Evolutionary conservation across 805 yeast genomes (phyloP), one percentile per base, ranked within the genome.

Genomic region (Cyberlindnera amylophila): DNA sequence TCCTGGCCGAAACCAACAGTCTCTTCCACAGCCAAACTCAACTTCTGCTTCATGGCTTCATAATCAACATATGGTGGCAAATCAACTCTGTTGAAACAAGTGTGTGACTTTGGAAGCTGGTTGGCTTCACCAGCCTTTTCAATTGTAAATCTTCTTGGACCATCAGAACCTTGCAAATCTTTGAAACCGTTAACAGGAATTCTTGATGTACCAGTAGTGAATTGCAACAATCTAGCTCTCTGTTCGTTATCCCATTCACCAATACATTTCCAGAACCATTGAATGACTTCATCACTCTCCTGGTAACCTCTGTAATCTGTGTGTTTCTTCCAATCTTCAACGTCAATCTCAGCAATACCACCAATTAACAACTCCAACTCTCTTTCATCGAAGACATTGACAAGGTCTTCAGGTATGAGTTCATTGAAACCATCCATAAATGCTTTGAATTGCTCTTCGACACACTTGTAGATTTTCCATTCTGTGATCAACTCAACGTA

Each of bases 1-100:
- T 93, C 99, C 70, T 93, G 98, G 46, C 99, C 99, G 63, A 93
- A 93, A 37, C 99, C 99, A 62, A 93, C 93, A 13, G 99, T 93
- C 69, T 93, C 98, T 66, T 93, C 99, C 31, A 93, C 98, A 24
- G 99, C 99, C 64, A 91, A 74, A 28, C 95, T 84, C 57, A 93
- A 75, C 66, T 93, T 93, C 67, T 88, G 93, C 59, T 80, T 87
- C 74, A 93, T 68, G 40, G 86, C 73, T 40, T 85, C 96, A 63
- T 77, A 86, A 60, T 85, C 90, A 45, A 74, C 75, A 66, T 93
- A 93, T 44, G 95, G 96, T 32, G 99, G 99, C 59, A 93, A 75
- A 70, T 93, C 99, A 41, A 93, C 97, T 70, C 99, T 86, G 71
- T 93, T 93, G 79, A 93, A 93, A 75, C 99, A 91, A 2, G 99